Base-by-base conservation (phyloP, 148 eudicot genomes). In the Camellia granthamiana region DNA sequence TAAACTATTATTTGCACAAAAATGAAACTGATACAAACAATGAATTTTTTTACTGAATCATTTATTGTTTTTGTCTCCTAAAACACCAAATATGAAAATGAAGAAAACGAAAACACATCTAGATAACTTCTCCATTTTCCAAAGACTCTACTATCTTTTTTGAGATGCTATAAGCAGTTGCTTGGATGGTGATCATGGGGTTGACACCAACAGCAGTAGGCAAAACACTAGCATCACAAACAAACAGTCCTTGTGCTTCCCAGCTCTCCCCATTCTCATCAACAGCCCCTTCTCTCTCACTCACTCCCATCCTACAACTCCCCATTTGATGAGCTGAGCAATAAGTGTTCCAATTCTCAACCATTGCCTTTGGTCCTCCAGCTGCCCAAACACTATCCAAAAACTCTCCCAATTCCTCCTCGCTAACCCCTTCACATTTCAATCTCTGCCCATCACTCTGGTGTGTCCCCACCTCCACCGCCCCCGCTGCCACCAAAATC, bases 311-410 rank as follows among this genome's bases (percentile, higher is more conserved):
- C 73, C 91, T 87, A 59, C 98, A 92, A 79, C 98, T 94, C 66
- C 97, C 93, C 93, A 94, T 92, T 74, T 94, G 98, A 84, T 94
- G 98, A 6, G 97, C 98, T 0, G 97, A 82, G 80, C 78, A 74
- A 64, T 90, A 90, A 13, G 86, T 85, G 16, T 85, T 91, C 92
- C 92, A 94, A 6, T 81, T 67, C 85, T 83, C 49, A 8, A 76
- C 88, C 75, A 83, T 6, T 1, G 86, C 72, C 49, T 78, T 63
- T 0, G 94, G 94, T 78, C 96, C 96, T 3, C 83, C 82, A 2
- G 81, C 30, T 3, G 92, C 92, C 7, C 21, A 78, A 65, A 91
- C 92, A 6, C 80, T 78, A 52, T 84, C 93, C 42, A 94, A 44
- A 86, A 94, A 92, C 80, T 77, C 86, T 69, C 89, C 92, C 64